phyloP scores from a whole-genome alignment of 2,329 filamentous ascomycete species.

The Colletotrichum graminicola region DNA sequence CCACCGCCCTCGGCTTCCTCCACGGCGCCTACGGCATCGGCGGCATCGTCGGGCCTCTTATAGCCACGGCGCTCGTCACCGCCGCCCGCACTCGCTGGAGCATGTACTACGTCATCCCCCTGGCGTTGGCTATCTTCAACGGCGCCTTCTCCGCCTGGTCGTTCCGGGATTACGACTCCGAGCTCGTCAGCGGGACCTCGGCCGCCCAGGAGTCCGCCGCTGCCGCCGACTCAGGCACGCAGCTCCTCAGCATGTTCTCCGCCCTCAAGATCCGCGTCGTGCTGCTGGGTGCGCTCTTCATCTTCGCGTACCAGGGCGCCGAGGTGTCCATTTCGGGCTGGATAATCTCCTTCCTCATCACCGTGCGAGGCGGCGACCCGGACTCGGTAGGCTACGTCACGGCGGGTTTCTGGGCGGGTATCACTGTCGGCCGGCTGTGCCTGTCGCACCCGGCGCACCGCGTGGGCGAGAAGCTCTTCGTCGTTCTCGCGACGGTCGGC shows the following conservation, averaged over 20 bases:
- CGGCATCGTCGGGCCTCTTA: constrained; percentile 75
- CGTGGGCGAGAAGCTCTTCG: constrained; percentile 78
- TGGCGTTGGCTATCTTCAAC: constrained; percentile 69
- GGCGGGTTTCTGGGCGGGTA: constrained; percentile 77
- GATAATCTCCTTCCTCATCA: constrained; percentile 88
- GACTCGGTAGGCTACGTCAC: constrained; percentile 83
- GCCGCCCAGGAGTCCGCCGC: constrained; percentile 42
- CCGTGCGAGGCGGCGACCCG: constrained; percentile 76
- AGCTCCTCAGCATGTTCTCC: constrained; percentile 59
- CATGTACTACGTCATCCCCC: constrained; percentile 77
- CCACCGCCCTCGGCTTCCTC: constrained; percentile 69
- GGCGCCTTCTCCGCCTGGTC: constrained; percentile 72
- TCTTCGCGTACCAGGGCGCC: constrained; percentile 88
- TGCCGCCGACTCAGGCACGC: constrained; percentile 43
- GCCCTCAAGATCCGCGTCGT: constrained; percentile 69
- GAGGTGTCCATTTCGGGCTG: constrained; percentile 88
- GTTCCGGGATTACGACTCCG: constrained; percentile 78
- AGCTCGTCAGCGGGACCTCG: constrained; percentile 51
- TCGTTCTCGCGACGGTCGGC: constrained; percentile 71
- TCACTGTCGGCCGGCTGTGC: constrained; percentile 80
- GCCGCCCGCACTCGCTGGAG: constrained; percentile 71
- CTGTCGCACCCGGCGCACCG: constrained; percentile 75
- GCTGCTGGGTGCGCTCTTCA: constrained; percentile 81
- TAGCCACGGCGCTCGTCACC: constrained; percentile 80
- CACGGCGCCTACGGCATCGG: constrained; percentile 78